phyloP scores from a whole-genome alignment of 805 yeast species.

The Metschnikowia cerradonensis region DNA sequence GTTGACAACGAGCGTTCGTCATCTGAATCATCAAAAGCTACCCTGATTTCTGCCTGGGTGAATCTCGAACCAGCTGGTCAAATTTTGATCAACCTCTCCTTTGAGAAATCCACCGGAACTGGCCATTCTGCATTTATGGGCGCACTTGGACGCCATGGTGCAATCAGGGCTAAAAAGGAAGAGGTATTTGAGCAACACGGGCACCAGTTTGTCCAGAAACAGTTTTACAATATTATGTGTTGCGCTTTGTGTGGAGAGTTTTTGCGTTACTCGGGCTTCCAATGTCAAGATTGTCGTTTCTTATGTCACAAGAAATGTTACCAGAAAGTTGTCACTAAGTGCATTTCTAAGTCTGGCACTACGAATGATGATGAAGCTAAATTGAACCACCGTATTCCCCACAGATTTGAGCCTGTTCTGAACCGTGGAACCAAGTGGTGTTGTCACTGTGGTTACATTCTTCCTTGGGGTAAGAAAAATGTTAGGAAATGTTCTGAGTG shows the following conservation, averaged over 20 bases:
- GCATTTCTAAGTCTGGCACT: constrained; percentile 72
- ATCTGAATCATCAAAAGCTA: constrained; percentile 14
- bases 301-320: constrained; percentile 80
- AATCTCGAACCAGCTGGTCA: constrained; percentile 94
- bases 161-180: constrained; percentile 88
- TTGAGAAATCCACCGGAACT: constrained; percentile 54
- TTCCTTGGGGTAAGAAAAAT: constrained; percentile 92
- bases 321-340: constrained; percentile 74
- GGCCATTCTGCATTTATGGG: constrained; percentile 40
- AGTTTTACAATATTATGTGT: constrained; percentile 92
- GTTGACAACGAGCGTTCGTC: neutral
- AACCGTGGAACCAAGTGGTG: constrained; percentile 99
- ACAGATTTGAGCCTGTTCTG: constrained; percentile 86
- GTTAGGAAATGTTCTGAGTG: constrained; percentile 91
- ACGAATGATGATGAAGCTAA: constrained; percentile 73
- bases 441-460: constrained; percentile 95
- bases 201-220: constrained; percentile 93
- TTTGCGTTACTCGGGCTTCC: constrained; percentile 78
- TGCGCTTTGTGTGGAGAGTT: constrained; percentile 98
- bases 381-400: constrained; percentile 95
- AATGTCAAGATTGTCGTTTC: constrained; percentile 80
- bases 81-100: constrained; percentile 70
- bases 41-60: constrained; percentile 76
- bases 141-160: constrained; percentile 83
- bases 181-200: constrained; percentile 94